Evolutionary conservation across 306 rosid genomes (phyloP), one percentile per base, ranked within the genome.

Genomic region (Vachellia pachyceras): DNA sequence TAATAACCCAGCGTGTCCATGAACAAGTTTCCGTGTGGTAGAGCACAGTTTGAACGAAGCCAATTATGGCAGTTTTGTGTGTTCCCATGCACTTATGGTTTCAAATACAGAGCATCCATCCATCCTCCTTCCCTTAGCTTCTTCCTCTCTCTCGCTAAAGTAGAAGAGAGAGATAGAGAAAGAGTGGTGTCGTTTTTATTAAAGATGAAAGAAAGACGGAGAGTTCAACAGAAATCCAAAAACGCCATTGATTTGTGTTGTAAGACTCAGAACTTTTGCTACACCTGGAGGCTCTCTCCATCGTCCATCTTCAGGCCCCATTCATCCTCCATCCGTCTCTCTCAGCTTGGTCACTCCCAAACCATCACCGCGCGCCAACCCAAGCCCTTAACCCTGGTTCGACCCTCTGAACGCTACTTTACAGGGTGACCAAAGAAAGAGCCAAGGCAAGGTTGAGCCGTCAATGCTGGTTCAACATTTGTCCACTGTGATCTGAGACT

Each of bases 241-340:
- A 82, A 83, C 73, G 86, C 83, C 89, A 89, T 92, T 90, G 93
- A 86, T 76, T 89, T 86, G 76, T 74, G 87, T 82, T 86, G 89
- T 85, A 64, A 64, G 67, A 47, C 65, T 80, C 97, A 94, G 98
- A 92, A 92, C 88, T 90, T 92, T 89, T 45, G 83, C 89, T 87
- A 86, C 98, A 94, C 89, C 80, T 94, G 98, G 82, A 86, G 11
- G 18, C 22, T 5, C 29, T 33, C 71, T 2, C 67, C 17, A 39
- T 57, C 17, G 85, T 36, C 81, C 84, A 67, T 15, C 82, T 87
- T 85, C 75, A 89, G 4, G 73, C 39, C 22, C 13, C 64, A 79
- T 82, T 65, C 80, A 81, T 78, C 80, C 78, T 79, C 87, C 94
- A 94, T 84, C 87, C 95, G 98, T 91, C 97, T 77, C 71, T 73